These are phyloP conservation scores for Achaetomiella virescens DNA, from an alignment of 495 filamentous ascomycete species.

Conservation along the genomic window DNA sequence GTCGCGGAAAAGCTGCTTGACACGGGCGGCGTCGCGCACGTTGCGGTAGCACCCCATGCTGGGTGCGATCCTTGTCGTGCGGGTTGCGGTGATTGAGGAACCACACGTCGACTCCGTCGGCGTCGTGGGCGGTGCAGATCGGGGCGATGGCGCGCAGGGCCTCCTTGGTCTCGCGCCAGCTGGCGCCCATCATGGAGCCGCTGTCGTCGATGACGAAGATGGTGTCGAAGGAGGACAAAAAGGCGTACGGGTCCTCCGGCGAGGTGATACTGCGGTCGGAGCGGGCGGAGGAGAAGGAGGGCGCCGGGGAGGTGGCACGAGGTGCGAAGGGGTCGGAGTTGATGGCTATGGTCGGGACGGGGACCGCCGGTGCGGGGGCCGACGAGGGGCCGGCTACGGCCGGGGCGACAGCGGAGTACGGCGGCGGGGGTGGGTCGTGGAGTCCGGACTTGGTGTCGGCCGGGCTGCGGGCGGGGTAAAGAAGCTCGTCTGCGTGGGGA, in stretches of 20 bases:
- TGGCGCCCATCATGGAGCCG: slow-evolving; percentile 70
- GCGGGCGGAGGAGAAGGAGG: slow-evolving; percentile 18
- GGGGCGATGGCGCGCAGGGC: slow-evolving; percentile 75
- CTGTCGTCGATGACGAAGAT: slow-evolving; percentile 93
- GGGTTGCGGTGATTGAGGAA: slow-evolving; percentile 65
- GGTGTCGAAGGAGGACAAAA: slow-evolving; percentile 84
- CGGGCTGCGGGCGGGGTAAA: neutral
- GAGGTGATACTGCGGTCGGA: slow-evolving; percentile 21
- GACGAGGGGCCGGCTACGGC: slow-evolving; percentile 6
- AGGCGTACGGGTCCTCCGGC: slow-evolving; percentile 65
- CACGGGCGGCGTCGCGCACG: slow-evolving; percentile 45
- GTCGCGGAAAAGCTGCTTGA: slow-evolving; percentile 60
- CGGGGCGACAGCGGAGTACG: neutral
- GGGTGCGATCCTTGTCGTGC: slow-evolving; percentile 11
- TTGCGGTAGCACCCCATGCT: slow-evolving; percentile 45
- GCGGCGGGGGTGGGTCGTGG: slow-evolving; percentile 7
- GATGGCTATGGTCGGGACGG: slow-evolving; percentile 17
- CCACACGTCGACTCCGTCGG: slow-evolving; percentile 88
- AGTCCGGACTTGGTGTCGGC: neutral
- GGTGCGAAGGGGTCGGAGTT: neutral
- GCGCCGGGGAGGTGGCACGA: slow-evolving; percentile 18
- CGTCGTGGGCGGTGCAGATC: slow-evolving; percentile 76
- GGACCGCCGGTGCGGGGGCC: slow-evolving; percentile 11
- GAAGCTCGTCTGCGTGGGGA: too few relatives aligned
- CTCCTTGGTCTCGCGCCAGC: slow-evolving; percentile 68